These are phyloP conservation scores for Rhododendron simsii DNA, from an alignment of 148 eudicot species.

Conservation along the genomic window DNA sequence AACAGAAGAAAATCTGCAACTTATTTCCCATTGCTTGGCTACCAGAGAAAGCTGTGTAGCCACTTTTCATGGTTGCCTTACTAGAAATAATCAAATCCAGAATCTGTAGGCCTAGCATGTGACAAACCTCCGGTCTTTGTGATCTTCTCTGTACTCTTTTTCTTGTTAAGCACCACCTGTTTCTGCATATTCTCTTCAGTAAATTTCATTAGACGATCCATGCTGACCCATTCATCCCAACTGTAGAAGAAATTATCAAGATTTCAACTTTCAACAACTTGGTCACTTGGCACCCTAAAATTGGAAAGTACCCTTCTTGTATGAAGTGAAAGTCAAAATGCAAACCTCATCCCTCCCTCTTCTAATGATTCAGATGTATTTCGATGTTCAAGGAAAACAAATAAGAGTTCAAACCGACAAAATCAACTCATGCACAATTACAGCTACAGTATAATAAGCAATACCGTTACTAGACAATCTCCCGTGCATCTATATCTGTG, in stretches of 20 bases:
- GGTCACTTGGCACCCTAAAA: not conserved
- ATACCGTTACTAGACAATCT: not conserved
- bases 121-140: conserved; percentile 17
- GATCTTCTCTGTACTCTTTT: conserved; percentile 17
- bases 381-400: not conserved
- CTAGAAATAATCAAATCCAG: conserved; percentile 1
- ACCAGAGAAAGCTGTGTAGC: not conserved
- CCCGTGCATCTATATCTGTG: not conserved
- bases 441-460: not conserved
- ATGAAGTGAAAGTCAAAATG: conserved; percentile 1
- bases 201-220: conserved; percentile 37
- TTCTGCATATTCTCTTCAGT: conserved; percentile 43
- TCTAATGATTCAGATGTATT: not conserved
- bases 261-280: not conserved
- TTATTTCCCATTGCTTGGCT: not conserved
- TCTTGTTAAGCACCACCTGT: conserved; percentile 20
- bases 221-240: conserved; percentile 70
- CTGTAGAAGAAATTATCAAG: conserved; percentile 21
- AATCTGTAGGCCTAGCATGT: conserved; percentile 23
- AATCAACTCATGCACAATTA: not conserved
- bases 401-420: not conserved
- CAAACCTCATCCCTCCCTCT: not conserved
- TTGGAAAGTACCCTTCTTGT: conserved; percentile 3
- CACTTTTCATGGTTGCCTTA: not conserved
- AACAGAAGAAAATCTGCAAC: not conserved